Evolutionary conservation across 352 stramenopile species (phyloP).

Genomic region (Phytophthora quininea): DNA sequence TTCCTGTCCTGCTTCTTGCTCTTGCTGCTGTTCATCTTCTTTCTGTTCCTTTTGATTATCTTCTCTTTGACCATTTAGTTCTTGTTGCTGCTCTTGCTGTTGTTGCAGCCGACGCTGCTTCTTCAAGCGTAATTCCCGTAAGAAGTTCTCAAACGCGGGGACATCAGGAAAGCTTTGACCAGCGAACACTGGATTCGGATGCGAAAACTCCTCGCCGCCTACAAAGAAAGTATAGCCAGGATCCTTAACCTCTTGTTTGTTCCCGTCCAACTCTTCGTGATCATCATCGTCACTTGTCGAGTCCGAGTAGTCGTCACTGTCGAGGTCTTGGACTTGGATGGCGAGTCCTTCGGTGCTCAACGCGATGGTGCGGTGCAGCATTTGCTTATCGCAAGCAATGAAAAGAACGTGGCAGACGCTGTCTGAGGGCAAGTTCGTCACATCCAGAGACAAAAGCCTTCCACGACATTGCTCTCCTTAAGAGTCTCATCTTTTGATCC

Average conservation of each 20-base stretch:
- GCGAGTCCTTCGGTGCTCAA: slow-evolving; percentile 60
- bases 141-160: slow-evolving; percentile 58
- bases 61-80: slow-evolving; percentile 1
- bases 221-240: slow-evolving; percentile 54
- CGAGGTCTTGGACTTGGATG: slow-evolving; percentile 25
- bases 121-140: slow-evolving; percentile 45
- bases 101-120: slow-evolving; percentile 19
- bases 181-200: slow-evolving; percentile 54
- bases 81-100: slow-evolving; percentile 16
- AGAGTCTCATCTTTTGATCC: slow-evolving; percentile 14
- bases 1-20: slow-evolving; percentile 25
- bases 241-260: slow-evolving; percentile 31
- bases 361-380: slow-evolving; percentile 65
- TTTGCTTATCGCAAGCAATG: slow-evolving; percentile 58
- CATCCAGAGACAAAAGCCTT: slow-evolving; percentile 51
- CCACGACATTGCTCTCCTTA: slow-evolving; percentile 29
- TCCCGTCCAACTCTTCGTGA: slow-evolving; percentile 13
- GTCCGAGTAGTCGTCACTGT: slow-evolving; percentile 33
- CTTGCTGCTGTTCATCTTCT: slow-evolving; percentile 20
- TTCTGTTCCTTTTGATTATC: slow-evolving; percentile 1
- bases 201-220: slow-evolving; percentile 57
- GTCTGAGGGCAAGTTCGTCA: slow-evolving; percentile 48
- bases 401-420: slow-evolving; percentile 65
- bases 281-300: slow-evolving; percentile 27
- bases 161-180: slow-evolving; percentile 55